Base-by-base conservation (phyloP, 768 basidiomycete species). In the Fomitopsis pulvina region DNA sequence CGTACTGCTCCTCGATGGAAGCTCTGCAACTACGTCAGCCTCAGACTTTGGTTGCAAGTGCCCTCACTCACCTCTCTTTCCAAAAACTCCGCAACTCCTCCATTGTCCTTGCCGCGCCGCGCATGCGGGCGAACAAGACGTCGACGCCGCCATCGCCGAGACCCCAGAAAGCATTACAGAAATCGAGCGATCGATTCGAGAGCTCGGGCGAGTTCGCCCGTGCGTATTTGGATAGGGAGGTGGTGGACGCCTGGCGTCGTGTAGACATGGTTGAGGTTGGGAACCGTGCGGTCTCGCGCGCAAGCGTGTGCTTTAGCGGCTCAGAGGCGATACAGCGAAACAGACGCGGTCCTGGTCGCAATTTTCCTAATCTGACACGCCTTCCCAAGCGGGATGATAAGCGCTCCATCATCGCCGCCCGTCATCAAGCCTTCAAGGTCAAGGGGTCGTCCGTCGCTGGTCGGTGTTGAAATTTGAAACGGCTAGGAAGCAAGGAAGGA, bases 101-200 rank as follows among this genome's bases (percentile, higher is more conserved):
- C 71, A 88, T 81, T 1, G 92, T 93, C 65, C 89, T 78, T 16
- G 77, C 66, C 12, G 87, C 89, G 18, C 90, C 91, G 8, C 92
- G 77, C 83, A 95, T 87, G 53, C 92, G 79, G 27, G 92, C 85
- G 64, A 91, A 87, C 27, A 97, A 73, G 40, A 94, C 91, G 60
- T 95, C 91, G 54, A 90, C 92, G 14, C 93, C 93, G 32, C 77
- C 85, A 72, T 96, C 92, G 25, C 75, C 79, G 18, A 76, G 58
- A 10, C 92, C 92, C 96, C 96, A 98, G 71, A 98, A 98, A 2
- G 92, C 81, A 68, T 98, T 99, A 68, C 94, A 98, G 69, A 93
- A 97, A 69, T 96, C 92, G 60, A 83, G 67, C 9, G 81, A 80
- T 50, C 78, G 75, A 56, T 63, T 60, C 4, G 66, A 58, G 25